phyloP scores from a whole-genome alignment of 2,329 filamentous ascomycete species.

The Biscogniauxia mediterranea region DNA sequence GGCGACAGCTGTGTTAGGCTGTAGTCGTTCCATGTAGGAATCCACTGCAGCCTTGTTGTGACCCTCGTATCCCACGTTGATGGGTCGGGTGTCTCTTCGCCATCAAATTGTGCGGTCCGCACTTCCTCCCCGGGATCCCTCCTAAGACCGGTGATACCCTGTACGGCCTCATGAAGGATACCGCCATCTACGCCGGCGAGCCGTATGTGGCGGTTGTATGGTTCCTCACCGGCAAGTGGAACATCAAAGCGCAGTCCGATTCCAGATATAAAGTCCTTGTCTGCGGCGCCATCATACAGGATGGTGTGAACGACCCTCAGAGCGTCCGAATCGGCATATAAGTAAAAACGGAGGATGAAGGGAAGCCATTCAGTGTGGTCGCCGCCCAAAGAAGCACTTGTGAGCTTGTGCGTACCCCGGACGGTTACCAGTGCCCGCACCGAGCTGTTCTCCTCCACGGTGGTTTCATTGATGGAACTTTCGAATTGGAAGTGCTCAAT shows the following conservation, averaged over 20 bases:
- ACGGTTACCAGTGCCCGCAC: slow-evolving; percentile 48
- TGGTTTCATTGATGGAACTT: slow-evolving; percentile 50
- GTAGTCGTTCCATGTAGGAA: slow-evolving; percentile 59
- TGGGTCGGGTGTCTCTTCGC: slow-evolving; percentile 41
- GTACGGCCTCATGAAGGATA: slow-evolving; percentile 55
- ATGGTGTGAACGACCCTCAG: slow-evolving; percentile 56
- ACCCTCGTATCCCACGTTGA: slow-evolving; percentile 47
- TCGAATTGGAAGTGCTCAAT: slow-evolving; percentile 46
- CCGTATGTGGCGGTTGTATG: slow-evolving; percentile 59
- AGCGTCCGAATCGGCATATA: slow-evolving; percentile 55
- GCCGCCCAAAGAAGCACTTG: slow-evolving; percentile 20
- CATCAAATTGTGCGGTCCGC: slow-evolving; percentile 49
- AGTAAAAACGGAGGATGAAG: slow-evolving; percentile 56
- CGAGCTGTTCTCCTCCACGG: slow-evolving; percentile 42
- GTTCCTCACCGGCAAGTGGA: slow-evolving; percentile 49
- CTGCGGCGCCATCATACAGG: slow-evolving; percentile 50
- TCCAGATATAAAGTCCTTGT: slow-evolving; percentile 51
- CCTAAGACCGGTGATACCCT: slow-evolving; percentile 59
- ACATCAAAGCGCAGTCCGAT: slow-evolving; percentile 56
- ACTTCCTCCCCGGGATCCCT: slow-evolving; percentile 50
- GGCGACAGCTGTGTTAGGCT: slow-evolving; percentile 55
- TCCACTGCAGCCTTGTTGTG: slow-evolving; percentile 49
- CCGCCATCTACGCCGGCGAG: slow-evolving; percentile 55
- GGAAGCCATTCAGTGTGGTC: slow-evolving; percentile 50
- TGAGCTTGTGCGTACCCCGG: slow-evolving; percentile 37